phyloP scores from a whole-genome alignment of 805 yeast genomes.

The Saturnispora serradocipensis region DNA sequence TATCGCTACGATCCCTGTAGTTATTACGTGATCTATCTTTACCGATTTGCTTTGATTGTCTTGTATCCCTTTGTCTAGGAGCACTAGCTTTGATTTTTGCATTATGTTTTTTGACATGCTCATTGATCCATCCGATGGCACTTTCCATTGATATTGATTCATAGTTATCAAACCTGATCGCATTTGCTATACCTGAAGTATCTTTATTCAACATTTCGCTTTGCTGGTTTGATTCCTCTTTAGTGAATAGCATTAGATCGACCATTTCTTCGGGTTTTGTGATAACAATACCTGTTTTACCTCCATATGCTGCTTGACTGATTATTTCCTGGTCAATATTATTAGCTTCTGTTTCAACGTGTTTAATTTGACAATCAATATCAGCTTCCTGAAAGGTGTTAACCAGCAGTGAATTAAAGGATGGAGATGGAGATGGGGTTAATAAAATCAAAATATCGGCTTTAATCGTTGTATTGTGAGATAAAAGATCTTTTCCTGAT shows the following conservation, averaged over 20 bases:
- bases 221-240: slow-evolving; percentile 34
- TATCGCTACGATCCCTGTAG: slow-evolving; percentile 7
- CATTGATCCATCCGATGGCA: slow-evolving; percentile 47
- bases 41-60: slow-evolving; percentile 5
- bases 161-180: slow-evolving; percentile 77
- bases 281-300: slow-evolving; percentile 62
- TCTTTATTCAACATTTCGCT: background rate
- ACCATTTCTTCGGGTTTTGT: slow-evolving; percentile 41
- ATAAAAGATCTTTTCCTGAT: background rate
- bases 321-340: slow-evolving; percentile 38
- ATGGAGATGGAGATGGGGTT: slow-evolving; percentile 14
- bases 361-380: slow-evolving; percentile 24
- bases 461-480: slow-evolving; percentile 8
- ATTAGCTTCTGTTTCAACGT: slow-evolving; percentile 20
- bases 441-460: slow-evolving; percentile 3
- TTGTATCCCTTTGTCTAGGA: slow-evolving; percentile 9
- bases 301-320: slow-evolving; percentile 73
- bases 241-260: slow-evolving; percentile 67
- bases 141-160: slow-evolving; percentile 55
- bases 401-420: slow-evolving; percentile 31
- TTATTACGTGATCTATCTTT: slow-evolving; percentile 3
- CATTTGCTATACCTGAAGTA: slow-evolving; percentile 32
- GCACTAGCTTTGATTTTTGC: slow-evolving; percentile 25
- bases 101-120: slow-evolving; percentile 30
- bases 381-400: slow-evolving; percentile 32